Evolutionary conservation across 306 rosid genomes (phyloP).

Genomic region (Prunus campanulata): DNA sequence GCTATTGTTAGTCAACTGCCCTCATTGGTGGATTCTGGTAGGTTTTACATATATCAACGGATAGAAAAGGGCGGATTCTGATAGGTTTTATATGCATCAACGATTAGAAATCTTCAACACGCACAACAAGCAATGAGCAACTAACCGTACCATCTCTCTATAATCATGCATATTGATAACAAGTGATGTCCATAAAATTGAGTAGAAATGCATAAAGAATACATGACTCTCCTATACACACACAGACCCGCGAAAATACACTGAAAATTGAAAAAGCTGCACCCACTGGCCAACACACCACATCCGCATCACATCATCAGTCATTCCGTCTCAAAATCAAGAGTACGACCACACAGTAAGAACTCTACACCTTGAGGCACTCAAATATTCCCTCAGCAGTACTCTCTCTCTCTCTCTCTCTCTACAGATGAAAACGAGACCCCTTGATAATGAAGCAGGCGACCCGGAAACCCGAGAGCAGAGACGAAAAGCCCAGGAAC

Average conservation of each 20-base stretch:
- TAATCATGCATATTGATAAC: too few species aligned
- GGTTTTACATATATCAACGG: too few species aligned
- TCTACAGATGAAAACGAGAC: slow-evolving; percentile 77
- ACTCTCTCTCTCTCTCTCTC: background rate
- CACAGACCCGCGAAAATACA: background rate
- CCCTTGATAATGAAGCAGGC: slow-evolving; percentile 84
- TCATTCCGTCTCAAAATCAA: background rate
- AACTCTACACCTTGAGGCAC: slow-evolving; percentile 21
- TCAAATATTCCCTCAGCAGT: slow-evolving; percentile 20
- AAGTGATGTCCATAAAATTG: background rate
- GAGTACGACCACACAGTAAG: slow-evolving; percentile 17
- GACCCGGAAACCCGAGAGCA: slow-evolving; percentile 84
- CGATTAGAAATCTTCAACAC: background rate
- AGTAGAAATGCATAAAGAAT: background rate
- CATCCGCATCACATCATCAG: background rate
- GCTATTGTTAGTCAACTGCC: too few species aligned
- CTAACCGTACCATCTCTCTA: too few species aligned
- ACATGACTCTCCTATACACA: background rate
- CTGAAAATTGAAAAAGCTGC: background rate
- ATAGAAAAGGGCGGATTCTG: too few species aligned
- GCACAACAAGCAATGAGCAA: too few species aligned
- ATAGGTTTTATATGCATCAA: too few species aligned
- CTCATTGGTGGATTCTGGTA: too few species aligned
- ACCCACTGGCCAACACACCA: background rate
- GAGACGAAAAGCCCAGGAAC: slow-evolving; percentile 79